Evolutionary conservation across 179 eudicot species (phyloP).

Genomic region (Sideroxylon spinosum): DNA sequence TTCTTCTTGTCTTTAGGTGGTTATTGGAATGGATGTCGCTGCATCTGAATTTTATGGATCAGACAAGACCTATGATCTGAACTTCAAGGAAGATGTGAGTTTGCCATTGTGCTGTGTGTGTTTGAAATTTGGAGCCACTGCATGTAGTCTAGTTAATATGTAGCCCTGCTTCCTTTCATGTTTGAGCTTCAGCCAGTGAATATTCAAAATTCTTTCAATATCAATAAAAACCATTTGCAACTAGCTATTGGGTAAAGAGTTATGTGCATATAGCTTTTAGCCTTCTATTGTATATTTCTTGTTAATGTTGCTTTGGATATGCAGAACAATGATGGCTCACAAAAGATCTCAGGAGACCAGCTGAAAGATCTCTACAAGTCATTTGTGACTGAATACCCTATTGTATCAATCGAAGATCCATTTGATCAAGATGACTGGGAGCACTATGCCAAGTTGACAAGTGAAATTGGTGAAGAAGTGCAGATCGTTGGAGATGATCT

Average conservation of each 20-base stretch:
- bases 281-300: not conserved
- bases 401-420: conserved; percentile 94
- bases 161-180: not conserved
- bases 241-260: not conserved
- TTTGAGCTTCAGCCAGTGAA: not conserved
- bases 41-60: conserved; percentile 86
- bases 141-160: not conserved
- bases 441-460: conserved; percentile 70
- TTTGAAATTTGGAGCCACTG: not conserved
- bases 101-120: not conserved
- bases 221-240: not conserved
- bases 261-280: too few relatives aligned
- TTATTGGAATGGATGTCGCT: conserved; percentile 99
- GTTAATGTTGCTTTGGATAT: conserved; percentile 11
- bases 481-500: conserved; percentile 98
- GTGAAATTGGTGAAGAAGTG: conserved; percentile 67
- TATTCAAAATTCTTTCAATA: not conserved
- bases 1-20: conserved; percentile 43
- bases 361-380: conserved; percentile 95
- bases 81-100: conserved; percentile 92
- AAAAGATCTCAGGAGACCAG: conserved; percentile 77
- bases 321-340: conserved; percentile 82
- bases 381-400: conserved; percentile 76
- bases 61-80: conserved; percentile 84
- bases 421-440: conserved; percentile 99